These are phyloP conservation scores for Mrakia frigida DNA, from an alignment of 768 basidiomycete genomes.

Conservation along the genomic window DNA sequence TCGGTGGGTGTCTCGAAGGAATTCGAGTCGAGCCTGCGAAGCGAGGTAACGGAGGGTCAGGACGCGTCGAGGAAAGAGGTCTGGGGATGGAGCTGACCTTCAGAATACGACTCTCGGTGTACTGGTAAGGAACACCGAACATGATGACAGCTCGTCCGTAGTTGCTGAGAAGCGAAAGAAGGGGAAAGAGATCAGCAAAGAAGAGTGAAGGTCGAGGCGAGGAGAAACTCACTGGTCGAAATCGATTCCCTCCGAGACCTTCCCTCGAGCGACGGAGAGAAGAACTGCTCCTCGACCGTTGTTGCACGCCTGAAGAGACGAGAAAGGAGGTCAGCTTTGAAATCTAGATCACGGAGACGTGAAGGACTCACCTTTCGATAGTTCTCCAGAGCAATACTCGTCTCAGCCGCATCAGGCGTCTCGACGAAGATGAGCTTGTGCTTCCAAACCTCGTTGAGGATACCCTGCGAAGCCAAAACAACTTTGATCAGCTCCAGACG, in stretches of 20 bases:
- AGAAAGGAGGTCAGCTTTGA: not conserved
- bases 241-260: slow-evolving; percentile 99
- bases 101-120: slow-evolving; percentile 94
- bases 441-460: slow-evolving; percentile 98
- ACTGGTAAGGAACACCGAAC: slow-evolving; percentile 98
- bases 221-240: slow-evolving; percentile 67
- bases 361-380: slow-evolving; percentile 68
- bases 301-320: slow-evolving; percentile 72
- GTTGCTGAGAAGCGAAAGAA: slow-evolving; percentile 49
- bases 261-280: slow-evolving; percentile 94
- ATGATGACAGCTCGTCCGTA: slow-evolving; percentile 98
- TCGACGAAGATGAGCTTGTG: slow-evolving; percentile 98
- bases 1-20: slow-evolving; percentile 94
- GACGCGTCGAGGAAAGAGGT: not conserved
- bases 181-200: not conserved
- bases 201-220: not conserved
- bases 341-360: not conserved
- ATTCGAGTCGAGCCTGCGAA: slow-evolving; percentile 74
- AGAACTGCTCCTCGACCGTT: slow-evolving; percentile 96
- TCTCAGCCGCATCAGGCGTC: slow-evolving; percentile 98
- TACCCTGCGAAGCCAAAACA: slow-evolving; percentile 71
- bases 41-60: not conserved
- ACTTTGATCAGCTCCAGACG: no score
- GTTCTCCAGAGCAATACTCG: slow-evolving; percentile 94
- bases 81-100: slow-evolving; percentile 49